These are phyloP conservation scores for Mallotus nudiflorus DNA, from an alignment of 345 rosid genomes.

Conservation along the genomic window DNA sequence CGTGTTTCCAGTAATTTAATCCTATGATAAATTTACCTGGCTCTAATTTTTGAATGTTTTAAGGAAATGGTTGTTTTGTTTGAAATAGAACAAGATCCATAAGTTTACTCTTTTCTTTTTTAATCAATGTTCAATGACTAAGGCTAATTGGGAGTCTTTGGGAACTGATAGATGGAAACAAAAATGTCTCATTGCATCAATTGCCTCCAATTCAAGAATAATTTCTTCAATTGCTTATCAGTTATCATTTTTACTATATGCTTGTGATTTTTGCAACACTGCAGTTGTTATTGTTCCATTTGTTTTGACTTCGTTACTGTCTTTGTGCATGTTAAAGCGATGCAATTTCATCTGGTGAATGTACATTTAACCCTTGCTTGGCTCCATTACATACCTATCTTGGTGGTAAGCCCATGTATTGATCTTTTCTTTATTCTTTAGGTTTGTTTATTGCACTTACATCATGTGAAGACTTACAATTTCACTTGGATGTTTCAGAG, in stretches of 20 bases:
- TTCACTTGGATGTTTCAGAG: slow-evolving; percentile 43
- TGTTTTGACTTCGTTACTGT: slow-evolving; percentile 16
- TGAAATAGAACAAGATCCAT: too few relatives aligned
- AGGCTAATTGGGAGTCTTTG: too few relatives aligned
- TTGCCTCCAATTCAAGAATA: too few relatives aligned
- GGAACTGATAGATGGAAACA: too few relatives aligned
- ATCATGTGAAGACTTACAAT: slow-evolving; percentile 11
- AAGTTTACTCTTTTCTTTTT: too few relatives aligned
- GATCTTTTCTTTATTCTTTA: not conserved
- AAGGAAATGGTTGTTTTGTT: too few relatives aligned
- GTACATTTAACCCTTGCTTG: slow-evolving; percentile 67
- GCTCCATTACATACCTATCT: slow-evolving; percentile 89
- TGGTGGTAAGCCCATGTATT: slow-evolving; percentile 61
- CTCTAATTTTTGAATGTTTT: too few relatives aligned
- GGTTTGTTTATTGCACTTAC: not conserved
- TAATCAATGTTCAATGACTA: too few relatives aligned
- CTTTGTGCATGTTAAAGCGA: slow-evolving; percentile 31
- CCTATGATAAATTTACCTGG: too few relatives aligned
- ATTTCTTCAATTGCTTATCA: not conserved
- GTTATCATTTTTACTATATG: not conserved
- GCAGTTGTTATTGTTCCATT: not conserved
- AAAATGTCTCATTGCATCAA: not conserved
- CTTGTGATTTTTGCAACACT: not conserved
- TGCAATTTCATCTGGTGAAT: slow-evolving; percentile 34
- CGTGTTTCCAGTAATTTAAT: too few relatives aligned